Evolutionary conservation across 2,329 filamentous ascomycete species (phyloP).

Genomic region (Alternaria incomplexa): DNA sequence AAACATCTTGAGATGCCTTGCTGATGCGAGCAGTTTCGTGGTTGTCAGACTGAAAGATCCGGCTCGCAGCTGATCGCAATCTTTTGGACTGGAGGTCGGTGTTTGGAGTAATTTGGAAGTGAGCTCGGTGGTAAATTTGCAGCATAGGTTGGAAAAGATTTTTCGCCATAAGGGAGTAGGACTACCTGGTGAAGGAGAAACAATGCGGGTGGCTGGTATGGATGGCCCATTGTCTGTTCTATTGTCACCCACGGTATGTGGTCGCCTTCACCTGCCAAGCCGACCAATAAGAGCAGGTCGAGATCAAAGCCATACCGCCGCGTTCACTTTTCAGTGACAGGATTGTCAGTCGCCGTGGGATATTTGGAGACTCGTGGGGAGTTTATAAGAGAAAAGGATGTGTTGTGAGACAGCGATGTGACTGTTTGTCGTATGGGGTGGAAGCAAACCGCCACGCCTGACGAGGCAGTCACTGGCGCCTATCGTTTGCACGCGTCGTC

Average conservation of each 20-base stretch:
- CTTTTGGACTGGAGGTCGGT: not conserved
- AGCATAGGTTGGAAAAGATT: not conserved
- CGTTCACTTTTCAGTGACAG: not conserved
- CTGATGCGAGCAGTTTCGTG: not conserved
- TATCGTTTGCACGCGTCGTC: not conserved
- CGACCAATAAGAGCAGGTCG: not conserved
- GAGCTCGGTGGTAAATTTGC: slow-evolving; percentile 11
- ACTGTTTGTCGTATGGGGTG: not conserved
- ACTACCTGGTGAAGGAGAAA: not conserved
- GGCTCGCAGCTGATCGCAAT: not conserved
- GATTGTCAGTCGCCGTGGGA: not conserved
- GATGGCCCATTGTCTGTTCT: slow-evolving; percentile 5
- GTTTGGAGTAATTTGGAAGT: slow-evolving; percentile 2
- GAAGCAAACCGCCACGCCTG: not conserved
- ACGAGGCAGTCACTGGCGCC: not conserved
- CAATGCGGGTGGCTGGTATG: slow-evolving; percentile 11
- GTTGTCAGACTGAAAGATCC: not conserved
- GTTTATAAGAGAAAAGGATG: not conserved
- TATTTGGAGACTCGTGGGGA: not conserved
- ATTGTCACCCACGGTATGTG: slow-evolving; percentile 4
- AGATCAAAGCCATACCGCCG: not conserved
- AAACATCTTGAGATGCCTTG: slow-evolving; percentile 8
- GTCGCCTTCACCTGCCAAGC: not conserved
- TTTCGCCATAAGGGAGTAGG: not conserved
- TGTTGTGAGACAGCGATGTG: not conserved